Evolutionary conservation across 2,329 filamentous ascomycete genomes (phyloP), one percentile per base, ranked within the genome.

Genomic region (Neophaeococcomyces mojaviensis): DNA sequence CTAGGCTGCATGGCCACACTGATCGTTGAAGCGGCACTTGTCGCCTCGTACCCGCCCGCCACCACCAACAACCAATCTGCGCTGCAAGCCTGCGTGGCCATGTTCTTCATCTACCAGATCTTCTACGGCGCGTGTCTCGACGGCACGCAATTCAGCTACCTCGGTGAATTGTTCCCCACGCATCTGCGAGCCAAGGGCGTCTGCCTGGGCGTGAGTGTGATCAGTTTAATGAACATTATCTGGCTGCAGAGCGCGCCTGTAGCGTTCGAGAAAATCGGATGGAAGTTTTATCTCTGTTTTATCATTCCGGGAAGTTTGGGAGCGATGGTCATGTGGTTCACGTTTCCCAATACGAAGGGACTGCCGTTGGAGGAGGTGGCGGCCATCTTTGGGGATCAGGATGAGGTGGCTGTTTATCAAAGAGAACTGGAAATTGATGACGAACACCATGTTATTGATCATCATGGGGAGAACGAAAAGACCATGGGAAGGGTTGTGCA

Each of bases 161-260:
- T 53, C 6, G 63, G 64, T 1, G 68, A 71, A 53, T 70, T 72
- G 10, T 71, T 69, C 54, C 69, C 67, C 3, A 70, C 60, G 15
- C 61, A 66, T 47, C 52, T 68, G 12, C 61, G 66, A 2, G 58
- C 59, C 9, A 54, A 54, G 22, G 52, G 52, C 12, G 48, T 54
- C 4, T 52, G 48, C 41, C 36, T 68, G 28, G 63, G 66, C 1
- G 55, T 69, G 30, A 54, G 56, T 12, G 59, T 60, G 39, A 61
- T 65, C 36, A 66, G 64, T 38, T 52, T 63, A 8, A 60, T 61
- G 32, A 61, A 60, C n/a, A 62, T 64, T 33, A 59, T 68, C n/a
- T 60, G 60, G n/a, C 56, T 68, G 4, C 55, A 61, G 10, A 57
- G 51, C 16, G 61, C 55, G 8, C 61, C 62, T 0, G 28, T 34